Conservation (phyloP, 306 rosid genomes). For the Begonia loranthoides region DNA sequence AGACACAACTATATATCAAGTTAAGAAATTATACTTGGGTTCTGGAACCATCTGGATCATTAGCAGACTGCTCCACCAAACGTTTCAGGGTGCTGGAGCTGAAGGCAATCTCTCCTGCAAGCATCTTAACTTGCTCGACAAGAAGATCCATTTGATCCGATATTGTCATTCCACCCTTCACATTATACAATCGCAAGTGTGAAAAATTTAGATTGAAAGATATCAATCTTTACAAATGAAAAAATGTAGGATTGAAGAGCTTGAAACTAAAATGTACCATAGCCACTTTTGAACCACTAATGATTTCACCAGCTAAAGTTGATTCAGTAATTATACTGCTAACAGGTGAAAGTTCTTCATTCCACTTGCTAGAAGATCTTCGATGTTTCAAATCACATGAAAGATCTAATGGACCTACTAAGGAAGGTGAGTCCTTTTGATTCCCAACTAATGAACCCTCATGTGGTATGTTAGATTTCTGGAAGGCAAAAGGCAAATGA, state of each 20-base stretch:
- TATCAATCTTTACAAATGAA: neutral
- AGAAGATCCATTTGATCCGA: conserved; percentile 97
- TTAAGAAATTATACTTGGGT: conserved; percentile 37
- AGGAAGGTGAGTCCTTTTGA: conserved; percentile 42
- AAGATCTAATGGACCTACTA: conserved; percentile 29
- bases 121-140: conserved; percentile 98
- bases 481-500: conserved; percentile 4
- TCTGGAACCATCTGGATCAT: conserved; percentile 71
- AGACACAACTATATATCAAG: too few species aligned
- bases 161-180: conserved; percentile 73
- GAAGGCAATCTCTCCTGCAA: conserved; percentile 94
- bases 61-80: conserved; percentile 71
- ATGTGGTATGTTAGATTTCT: conserved; percentile 47
- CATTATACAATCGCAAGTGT: conserved; percentile 11
- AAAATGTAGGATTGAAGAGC: neutral
- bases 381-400: conserved; percentile 54
- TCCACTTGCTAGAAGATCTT: conserved; percentile 80
- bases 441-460: conserved; percentile 51
- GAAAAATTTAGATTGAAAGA: neutral
- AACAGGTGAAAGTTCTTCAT: conserved; percentile 66
- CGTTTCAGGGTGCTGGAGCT: conserved; percentile 97
- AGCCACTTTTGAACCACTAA: conserved; percentile 45
- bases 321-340: conserved; percentile 72
- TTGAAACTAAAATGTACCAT: conserved; percentile 13
- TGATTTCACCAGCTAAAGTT: conserved; percentile 75